Evolutionary conservation across 352 stramenopile species (phyloP).

Genomic region (Phytopythium ostracodes): DNA sequence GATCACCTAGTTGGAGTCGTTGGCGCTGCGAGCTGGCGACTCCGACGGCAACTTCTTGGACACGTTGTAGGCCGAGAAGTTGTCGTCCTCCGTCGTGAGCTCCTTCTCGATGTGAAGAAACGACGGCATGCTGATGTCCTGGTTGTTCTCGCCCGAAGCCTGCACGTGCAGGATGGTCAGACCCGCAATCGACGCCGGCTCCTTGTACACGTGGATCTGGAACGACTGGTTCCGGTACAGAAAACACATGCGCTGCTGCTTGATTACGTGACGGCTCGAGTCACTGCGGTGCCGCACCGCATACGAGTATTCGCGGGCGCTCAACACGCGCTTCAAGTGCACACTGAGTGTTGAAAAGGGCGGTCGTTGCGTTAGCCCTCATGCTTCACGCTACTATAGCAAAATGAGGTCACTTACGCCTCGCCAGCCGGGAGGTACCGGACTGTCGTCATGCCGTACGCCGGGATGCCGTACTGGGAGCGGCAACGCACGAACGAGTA

Average conservation of each 20-base stretch:
- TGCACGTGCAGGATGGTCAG: constrained; percentile 77
- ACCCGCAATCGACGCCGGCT: constrained; percentile 50
- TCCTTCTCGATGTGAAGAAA: constrained; percentile 77
- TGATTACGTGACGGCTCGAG: constrained; percentile 70
- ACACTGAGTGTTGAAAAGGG: constrained; percentile 30
- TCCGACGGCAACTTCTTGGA: constrained; percentile 40
- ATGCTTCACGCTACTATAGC: background rate
- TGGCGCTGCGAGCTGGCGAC: background rate
- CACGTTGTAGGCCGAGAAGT: constrained; percentile 80
- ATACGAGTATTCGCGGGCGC: constrained; percentile 79
- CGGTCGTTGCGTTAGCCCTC: background rate
- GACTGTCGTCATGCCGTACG: constrained; percentile 86
- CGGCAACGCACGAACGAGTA: constrained; percentile 85
- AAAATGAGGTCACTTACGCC: constrained; percentile 33
- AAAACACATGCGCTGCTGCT: constrained; percentile 87
- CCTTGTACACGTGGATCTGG: constrained; percentile 86
- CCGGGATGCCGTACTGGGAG: constrained; percentile 79
- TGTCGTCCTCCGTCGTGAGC: constrained; percentile 46
- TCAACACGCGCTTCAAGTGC: constrained; percentile 81
- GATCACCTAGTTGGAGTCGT: background rate
- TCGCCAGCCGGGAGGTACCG: constrained; percentile 75
- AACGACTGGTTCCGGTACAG: constrained; percentile 86
- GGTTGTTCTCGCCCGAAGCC: constrained; percentile 51
- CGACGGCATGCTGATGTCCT: constrained; percentile 60
- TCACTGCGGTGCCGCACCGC: constrained; percentile 74